phyloP scores from a whole-genome alignment of 2,329 filamentous ascomycete species.

The Cladosporium sp. region DNA sequence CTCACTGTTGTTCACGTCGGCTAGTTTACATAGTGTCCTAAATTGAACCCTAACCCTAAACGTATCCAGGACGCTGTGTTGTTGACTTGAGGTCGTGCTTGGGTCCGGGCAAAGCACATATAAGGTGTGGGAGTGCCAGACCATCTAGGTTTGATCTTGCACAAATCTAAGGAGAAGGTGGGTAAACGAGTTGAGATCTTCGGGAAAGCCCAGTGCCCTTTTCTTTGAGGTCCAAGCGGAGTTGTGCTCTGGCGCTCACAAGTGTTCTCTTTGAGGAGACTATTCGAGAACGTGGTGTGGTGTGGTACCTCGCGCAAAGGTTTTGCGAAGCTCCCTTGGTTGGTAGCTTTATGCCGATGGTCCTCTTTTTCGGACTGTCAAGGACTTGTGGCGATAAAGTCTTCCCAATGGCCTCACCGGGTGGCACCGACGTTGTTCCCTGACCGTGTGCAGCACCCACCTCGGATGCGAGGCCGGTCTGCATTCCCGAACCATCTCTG shows the following conservation, averaged over 20 bases:
- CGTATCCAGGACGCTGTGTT: no score
- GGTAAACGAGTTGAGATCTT: not conserved
- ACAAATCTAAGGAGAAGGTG: not conserved
- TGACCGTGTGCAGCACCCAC: not conserved
- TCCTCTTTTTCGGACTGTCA: not conserved
- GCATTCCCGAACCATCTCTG: not conserved
- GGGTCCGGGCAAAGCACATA: no score
- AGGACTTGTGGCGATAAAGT: not conserved
- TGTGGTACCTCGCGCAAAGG: not conserved
- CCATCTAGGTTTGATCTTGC: not conserved
- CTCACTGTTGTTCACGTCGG: no score
- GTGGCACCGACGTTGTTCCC: not conserved
- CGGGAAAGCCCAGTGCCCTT: not conserved
- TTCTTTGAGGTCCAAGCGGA: not conserved
- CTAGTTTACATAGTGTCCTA: no score
- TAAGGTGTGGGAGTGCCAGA: not conserved
- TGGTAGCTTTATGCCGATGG: not conserved
- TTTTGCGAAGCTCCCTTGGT: not conserved
- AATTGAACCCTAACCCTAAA: no score
- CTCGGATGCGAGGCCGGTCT: not conserved
- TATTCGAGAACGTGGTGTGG: not conserved
- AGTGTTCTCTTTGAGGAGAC: not conserved
- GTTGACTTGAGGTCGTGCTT: no score
- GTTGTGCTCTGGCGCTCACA: not conserved
- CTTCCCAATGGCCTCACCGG: not conserved